Conservation (phyloP, 2,329 filamentous ascomycete species). For the Neophaeococcomyces aloes region DNA sequence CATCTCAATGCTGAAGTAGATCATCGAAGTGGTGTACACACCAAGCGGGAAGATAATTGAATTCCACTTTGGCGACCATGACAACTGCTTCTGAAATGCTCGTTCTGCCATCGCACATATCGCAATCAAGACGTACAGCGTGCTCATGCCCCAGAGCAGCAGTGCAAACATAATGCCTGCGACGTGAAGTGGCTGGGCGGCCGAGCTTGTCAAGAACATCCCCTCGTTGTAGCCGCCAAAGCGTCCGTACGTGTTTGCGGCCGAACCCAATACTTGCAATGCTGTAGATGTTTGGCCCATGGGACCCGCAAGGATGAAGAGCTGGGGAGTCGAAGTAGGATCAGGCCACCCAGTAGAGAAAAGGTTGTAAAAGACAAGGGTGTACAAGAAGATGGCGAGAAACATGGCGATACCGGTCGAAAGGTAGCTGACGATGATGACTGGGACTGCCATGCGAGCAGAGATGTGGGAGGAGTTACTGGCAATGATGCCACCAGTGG, state of each 20-base stretch:
- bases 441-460: constrained; percentile 27
- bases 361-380: constrained; percentile 15
- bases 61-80: too few species aligned
- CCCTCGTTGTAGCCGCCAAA: constrained; percentile 28
- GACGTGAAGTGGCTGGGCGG: constrained; percentile 25
- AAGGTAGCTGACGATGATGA: constrained; percentile 33
- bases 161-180: constrained; percentile 30
- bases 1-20: too few species aligned
- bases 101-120: too few species aligned
- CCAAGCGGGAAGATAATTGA: too few species aligned
- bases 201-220: constrained; percentile 26
- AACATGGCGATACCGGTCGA: constrained; percentile 29
- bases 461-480: constrained; percentile 10
- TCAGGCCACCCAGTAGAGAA: constrained; percentile 15
- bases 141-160: too few species aligned
- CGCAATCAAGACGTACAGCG: too few species aligned
- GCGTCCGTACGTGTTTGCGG: constrained; percentile 22
- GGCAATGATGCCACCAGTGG: constrained; percentile 11
- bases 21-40: too few species aligned
- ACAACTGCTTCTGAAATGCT: too few species aligned
- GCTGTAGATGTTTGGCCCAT: constrained; percentile 27
- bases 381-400: constrained; percentile 27
- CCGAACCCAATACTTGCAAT: constrained; percentile 28
- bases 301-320: too few species aligned
- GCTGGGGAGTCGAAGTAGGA: constrained; percentile 17